Percentiles rank a stretch among this genome's conserved stretches.
phyloP scores from a whole-genome alignment of 768 basidiomycete genomes.

The Austroboletus eburneus region DNA sequence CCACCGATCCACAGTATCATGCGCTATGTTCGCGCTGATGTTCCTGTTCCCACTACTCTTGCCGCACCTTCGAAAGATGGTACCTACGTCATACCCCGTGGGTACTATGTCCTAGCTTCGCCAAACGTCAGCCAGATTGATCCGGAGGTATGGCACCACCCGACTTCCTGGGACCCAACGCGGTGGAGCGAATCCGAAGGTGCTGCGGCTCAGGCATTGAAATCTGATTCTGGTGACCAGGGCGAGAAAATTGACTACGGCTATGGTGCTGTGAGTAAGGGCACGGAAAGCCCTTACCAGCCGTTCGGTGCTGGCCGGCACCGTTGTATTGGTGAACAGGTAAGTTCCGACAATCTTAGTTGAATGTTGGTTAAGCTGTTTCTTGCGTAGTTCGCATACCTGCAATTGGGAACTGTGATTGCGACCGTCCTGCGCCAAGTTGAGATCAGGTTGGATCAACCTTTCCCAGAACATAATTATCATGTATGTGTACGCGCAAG shows the following conservation, averaged over 20 bases:
- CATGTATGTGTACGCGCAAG: conserved; percentile 68
- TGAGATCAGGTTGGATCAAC: conserved; percentile 59
- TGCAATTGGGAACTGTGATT: conserved; percentile 86
- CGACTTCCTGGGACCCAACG: conserved; percentile 68
- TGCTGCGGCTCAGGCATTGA: conserved; percentile 73
- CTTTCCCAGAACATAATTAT: conserved; percentile 83
- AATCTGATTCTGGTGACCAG: conserved; percentile 64
- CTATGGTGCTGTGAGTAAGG: conserved; percentile 93
- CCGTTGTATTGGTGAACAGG: conserved; percentile 91
- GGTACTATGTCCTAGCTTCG: conserved; percentile 84
- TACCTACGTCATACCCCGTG: conserved; percentile 84
- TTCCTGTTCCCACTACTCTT: conserved; percentile 76
- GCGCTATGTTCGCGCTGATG: conserved; percentile 86
- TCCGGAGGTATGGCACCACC: conserved; percentile 73
- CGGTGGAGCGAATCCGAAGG: conserved; percentile 88
- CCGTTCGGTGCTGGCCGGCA: conserved; percentile 98
- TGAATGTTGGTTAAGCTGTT: conserved; percentile 3
- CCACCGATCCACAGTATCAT: conserved; percentile 95
- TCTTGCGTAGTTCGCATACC: conserved; percentile 74
- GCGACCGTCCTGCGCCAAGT: conserved; percentile 71
- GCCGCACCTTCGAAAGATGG: conserved; percentile 70
- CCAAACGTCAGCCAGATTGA: conserved; percentile 89
- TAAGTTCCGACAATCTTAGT: conserved; percentile 23
- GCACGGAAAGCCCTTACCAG: conserved; percentile 93
- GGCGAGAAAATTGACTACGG: conserved; percentile 96